Conservation (phyloP, 192 early-diverging fungal genomes). For the Mortierella antarctica region DNA sequence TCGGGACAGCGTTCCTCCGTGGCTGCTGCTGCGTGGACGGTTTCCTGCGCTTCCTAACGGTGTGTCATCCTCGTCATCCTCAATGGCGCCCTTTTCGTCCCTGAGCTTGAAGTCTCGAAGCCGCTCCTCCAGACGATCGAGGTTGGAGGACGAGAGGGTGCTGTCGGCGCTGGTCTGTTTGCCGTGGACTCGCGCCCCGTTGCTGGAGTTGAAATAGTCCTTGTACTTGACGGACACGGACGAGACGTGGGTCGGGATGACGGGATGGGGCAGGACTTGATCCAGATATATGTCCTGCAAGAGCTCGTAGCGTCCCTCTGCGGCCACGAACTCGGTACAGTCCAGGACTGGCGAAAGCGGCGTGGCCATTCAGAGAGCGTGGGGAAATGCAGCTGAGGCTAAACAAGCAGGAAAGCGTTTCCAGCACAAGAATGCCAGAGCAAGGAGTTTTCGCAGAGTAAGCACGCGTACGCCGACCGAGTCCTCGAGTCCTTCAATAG, state of each 20-base stretch:
- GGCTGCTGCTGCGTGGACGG: background rate
- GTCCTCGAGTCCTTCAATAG: no score
- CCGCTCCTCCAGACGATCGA: conserved; percentile 43
- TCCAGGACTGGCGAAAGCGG: conserved; percentile 53
- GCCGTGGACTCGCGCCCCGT: conserved; percentile 11
- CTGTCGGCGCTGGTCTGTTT: conserved; percentile 38
- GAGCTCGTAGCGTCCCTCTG: conserved; percentile 64
- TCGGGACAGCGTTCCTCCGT: background rate
- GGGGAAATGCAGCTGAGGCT: background rate
- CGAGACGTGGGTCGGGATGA: conserved; percentile 61
- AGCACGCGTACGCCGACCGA: no score
- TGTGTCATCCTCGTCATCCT: conserved; percentile 5
- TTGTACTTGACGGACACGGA: conserved; percentile 69
- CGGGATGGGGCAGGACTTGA: conserved; percentile 56
- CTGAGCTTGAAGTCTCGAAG: conserved; percentile 43
- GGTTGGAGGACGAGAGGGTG: conserved; percentile 35
- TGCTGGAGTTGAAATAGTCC: conserved; percentile 45
- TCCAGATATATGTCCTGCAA: conserved; percentile 60
- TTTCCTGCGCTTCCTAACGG: background rate
- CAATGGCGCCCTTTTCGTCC: conserved; percentile 19
- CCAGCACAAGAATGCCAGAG: no score
- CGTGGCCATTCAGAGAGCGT: conserved; percentile 38
- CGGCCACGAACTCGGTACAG: conserved; percentile 60
- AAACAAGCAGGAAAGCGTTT: no score
- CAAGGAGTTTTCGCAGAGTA: no score